Conservation (phyloP, 1,139 yeast species). For the Wickerhamomyces sp. region DNA sequence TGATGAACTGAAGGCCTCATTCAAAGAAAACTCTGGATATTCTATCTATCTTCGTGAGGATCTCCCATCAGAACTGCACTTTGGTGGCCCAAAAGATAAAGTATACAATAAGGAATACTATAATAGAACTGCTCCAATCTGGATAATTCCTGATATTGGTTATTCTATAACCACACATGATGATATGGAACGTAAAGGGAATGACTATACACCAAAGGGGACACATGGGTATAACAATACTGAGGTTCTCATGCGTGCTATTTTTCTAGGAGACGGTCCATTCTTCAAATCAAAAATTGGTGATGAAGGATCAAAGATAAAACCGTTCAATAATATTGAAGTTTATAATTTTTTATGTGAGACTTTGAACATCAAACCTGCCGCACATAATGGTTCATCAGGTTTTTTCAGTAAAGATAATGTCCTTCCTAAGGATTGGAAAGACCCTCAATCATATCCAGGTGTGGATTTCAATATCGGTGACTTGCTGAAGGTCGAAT, state of each 20-base stretch:
- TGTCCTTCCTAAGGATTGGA: slow-evolving; percentile 47
- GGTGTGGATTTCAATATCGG: slow-evolving; percentile 45
- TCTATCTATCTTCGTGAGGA: slow-evolving; percentile 51
- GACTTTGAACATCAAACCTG: slow-evolving; percentile 50
- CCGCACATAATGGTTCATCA: slow-evolving; percentile 56
- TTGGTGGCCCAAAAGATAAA: slow-evolving; percentile 43
- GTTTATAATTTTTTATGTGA: slow-evolving; percentile 75
- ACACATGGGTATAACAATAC: slow-evolving; percentile 82
- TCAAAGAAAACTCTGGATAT: slow-evolving; percentile 27
- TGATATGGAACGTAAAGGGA: slow-evolving; percentile 44
- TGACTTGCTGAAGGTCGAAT: slow-evolving; percentile 38
- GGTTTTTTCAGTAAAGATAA: slow-evolving; percentile 26
- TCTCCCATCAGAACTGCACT: slow-evolving; percentile 59
- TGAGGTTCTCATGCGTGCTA: slow-evolving; percentile 75
- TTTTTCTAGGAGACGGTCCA: slow-evolving; percentile 80
- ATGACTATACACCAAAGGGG: slow-evolving; percentile 61
- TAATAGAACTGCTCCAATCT: slow-evolving; percentile 73
- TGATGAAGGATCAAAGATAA: slow-evolving; percentile 30
- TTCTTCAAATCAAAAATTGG: slow-evolving; percentile 40
- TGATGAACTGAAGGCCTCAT: slow-evolving; percentile 25
- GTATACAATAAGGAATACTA: slow-evolving; percentile 35
- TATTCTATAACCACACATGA: slow-evolving; percentile 66
- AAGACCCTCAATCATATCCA: slow-evolving; percentile 52
- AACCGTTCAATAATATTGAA: slow-evolving; percentile 69
- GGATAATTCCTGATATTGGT: slow-evolving; percentile 82